Evolutionary conservation across 371 early-diverging fungal species (phyloP), one percentile per base, ranked within the genome.

Genomic region (Umbelopsis sp.): DNA sequence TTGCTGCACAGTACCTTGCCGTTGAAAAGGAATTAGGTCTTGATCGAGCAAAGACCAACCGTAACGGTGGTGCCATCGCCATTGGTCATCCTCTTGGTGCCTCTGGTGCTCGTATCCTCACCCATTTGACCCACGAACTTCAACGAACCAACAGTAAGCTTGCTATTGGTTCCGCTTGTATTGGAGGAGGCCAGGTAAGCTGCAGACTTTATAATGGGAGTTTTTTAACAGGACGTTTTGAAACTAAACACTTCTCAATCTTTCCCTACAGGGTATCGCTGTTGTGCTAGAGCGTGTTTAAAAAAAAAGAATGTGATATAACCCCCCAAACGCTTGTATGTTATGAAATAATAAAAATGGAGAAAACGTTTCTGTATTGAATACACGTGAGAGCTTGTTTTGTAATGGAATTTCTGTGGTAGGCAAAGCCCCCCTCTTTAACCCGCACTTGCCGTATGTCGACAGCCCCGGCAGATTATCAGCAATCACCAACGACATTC

Each of bases 51-150:
- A 94, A 88, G 73, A 89, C 94, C 37, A 99, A 99, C 80, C 72
- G 86, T 48, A 90, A 93, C 70, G 98, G 98, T 63, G 99, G 99
- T 70, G 95, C 98, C 65, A 96, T 97, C 80, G 95, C 98, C 25
- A 77, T 97, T n/a, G 96, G 97, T 53, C 99, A 99, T 83, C 99
- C 98, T 45, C 85, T 99, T 7, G 99, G 95, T 67, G 96, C 97
- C 20, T 92, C 93, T 10, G 99, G 99, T n/a, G 91, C 97, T 35
- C 89, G 98, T 75, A 97, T 98, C 76, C 87, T 97, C 73, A 89
- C 91, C 22, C 95, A 96, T 76, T 81, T 97, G 66, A 82, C 92
- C 16, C 92, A 95, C 79, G 92, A 91, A 70, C 85, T 99, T 62
- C 88, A 91, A 71, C 89, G 91, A 65, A 92, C 88, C 29, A 82